Evolutionary conservation across 768 basidiomycete genomes (phyloP), one percentile per base, ranked within the genome.

Genomic region (Neoboletus subvelutipes): DNA sequence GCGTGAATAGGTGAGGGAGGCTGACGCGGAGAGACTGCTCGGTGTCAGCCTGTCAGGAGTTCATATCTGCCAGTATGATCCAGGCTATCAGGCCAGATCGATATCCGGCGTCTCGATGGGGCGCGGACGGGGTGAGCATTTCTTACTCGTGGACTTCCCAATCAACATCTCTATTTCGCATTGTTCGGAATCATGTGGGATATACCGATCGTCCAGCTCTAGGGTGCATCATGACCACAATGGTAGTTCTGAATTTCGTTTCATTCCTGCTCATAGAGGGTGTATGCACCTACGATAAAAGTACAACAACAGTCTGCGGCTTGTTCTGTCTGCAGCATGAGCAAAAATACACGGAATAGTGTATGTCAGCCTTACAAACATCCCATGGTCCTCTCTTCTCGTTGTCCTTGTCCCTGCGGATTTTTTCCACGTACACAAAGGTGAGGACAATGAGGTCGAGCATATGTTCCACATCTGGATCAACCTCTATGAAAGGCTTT

Each of bases 11-110:
- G 37, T 15, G 15, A 57, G 26, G 52, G 66, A 45, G 66, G 66
- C 67, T 69, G 67, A 67, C 67, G 33, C 3, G 50, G n/a, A 49
- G 33, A n/a, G 42, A 22, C 4, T 8, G 18, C 15, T 41, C 11
- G 48, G 48, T 50, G 64, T 66, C 56, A 68, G 64, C 64, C 54
- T 17, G n/a, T 31, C 49, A 43, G 41, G 17, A 31, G n/a, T 17
- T 24, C 36, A 39, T 31, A 42, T 20, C 43, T 20, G 37, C 24
- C 11, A 13, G 13, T 39, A 24, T 47, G 52, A 46, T 63, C 17
- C 36, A 63, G 52, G 18, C 56, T 39, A 18, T 13, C 37, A 52
- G 66, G 10, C 64, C 51, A 61, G 13, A 60, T 54, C 42, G 48
- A 59, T 56, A 69, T 59, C 48, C 12, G 49, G 39, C 28, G 17